Percentiles rank a stretch among this genome's conserved stretches.
Conservation (phyloP, 257 asterid genomes). For the Przewalskia tangutica region DNA sequence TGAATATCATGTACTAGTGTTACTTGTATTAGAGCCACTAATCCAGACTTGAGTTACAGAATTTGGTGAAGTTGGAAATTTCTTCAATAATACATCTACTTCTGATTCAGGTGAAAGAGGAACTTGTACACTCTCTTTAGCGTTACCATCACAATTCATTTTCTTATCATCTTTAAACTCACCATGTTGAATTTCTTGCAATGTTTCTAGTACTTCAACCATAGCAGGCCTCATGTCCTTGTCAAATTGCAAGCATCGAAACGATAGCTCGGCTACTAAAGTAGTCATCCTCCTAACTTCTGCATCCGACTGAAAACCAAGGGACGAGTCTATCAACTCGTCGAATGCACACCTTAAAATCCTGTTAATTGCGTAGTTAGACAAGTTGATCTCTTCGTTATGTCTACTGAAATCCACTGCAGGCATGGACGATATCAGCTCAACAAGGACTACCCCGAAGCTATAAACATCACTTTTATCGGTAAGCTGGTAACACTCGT, state of each 20-base stretch:
- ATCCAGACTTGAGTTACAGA: slow-evolving; percentile 16
- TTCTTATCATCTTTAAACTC: neutral
- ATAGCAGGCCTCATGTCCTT: slow-evolving; percentile 6
- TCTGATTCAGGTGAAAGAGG: slow-evolving; percentile 24
- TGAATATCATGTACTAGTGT: slow-evolving; percentile 7
- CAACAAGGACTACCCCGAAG: slow-evolving; percentile 15
- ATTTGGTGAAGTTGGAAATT: slow-evolving; percentile 15
- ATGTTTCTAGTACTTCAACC: neutral
- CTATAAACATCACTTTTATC: slow-evolving; percentile 18
- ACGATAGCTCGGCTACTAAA: neutral
- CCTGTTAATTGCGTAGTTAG: slow-evolving; percentile 9
- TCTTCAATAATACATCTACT: slow-evolving; percentile 15
- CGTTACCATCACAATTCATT: neutral
- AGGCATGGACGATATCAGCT: slow-evolving; percentile 11
- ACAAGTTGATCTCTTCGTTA: slow-evolving; percentile 8
- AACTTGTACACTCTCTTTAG: neutral
- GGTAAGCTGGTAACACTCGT: slow-evolving; percentile 13
- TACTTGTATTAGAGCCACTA: slow-evolving; percentile 19
- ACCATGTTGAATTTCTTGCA: slow-evolving; percentile 1
- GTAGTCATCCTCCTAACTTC: slow-evolving; percentile 7
- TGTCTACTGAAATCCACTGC: slow-evolving; percentile 11
- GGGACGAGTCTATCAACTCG: slow-evolving; percentile 2
- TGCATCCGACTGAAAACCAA: neutral
- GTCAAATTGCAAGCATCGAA: slow-evolving; percentile 6
- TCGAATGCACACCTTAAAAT: slow-evolving; percentile 2